Conservation (phyloP, 306 rosid species). For the Purshia tridentata region DNA sequence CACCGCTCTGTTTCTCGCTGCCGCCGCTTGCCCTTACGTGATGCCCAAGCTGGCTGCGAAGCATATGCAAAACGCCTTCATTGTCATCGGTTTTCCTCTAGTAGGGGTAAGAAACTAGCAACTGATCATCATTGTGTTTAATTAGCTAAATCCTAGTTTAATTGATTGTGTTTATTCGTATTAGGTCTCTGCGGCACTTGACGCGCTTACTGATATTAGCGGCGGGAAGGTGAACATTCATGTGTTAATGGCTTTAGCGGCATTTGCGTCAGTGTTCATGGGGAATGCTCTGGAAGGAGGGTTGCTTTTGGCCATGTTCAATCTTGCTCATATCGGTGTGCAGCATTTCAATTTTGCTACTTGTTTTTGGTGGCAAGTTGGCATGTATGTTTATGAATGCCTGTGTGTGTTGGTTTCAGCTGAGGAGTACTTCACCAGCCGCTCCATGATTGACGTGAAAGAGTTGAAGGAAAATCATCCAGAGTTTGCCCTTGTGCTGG, state of each 20-base stretch:
- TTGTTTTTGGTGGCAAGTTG: not conserved
- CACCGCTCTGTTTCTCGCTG: slow-evolving; percentile 63
- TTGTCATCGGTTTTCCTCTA: slow-evolving; percentile 70
- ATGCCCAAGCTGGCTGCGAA: slow-evolving; percentile 64
- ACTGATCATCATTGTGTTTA: not conserved
- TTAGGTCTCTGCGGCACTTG: slow-evolving; percentile 89
- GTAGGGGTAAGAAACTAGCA: slow-evolving; percentile 59
- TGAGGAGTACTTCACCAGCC: slow-evolving; percentile 90
- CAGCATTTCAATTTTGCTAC: slow-evolving; percentile 16
- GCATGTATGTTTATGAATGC: slow-evolving; percentile 23
- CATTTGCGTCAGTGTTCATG: slow-evolving; percentile 87
- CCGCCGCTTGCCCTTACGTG: slow-evolving; percentile 78
- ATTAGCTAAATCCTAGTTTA: not conserved
- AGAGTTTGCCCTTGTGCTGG: slow-evolving; percentile 86
- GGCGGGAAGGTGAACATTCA: slow-evolving; percentile 95
- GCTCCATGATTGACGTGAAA: slow-evolving; percentile 85
- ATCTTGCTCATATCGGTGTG: slow-evolving; percentile 88
- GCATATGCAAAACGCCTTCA: slow-evolving; percentile 70
- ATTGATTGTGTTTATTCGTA: not conserved
- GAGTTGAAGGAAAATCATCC: slow-evolving; percentile 94
- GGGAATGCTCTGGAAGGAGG: slow-evolving; percentile 98
- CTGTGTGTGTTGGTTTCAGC: slow-evolving; percentile 53
- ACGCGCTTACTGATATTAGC: slow-evolving; percentile 73
- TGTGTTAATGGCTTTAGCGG: slow-evolving; percentile 94
- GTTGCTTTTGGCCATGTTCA: slow-evolving; percentile 93